Conservation (phyloP, 192 early-diverging fungal genomes). For the Coemansia sp. region DNA sequence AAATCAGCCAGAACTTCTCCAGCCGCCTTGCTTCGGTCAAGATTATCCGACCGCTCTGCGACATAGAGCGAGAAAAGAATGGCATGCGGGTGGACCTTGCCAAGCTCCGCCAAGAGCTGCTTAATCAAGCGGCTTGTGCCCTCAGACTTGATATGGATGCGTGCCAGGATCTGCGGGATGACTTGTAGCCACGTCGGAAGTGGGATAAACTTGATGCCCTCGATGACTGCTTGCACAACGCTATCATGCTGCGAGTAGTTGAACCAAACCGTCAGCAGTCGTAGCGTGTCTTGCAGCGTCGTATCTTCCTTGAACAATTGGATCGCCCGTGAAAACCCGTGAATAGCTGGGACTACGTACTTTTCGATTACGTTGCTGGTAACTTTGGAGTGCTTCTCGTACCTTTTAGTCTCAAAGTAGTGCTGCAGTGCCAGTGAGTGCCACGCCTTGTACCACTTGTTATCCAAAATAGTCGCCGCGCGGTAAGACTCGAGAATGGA, state of each 20-base stretch:
- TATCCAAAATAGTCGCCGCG: constrained; percentile 89
- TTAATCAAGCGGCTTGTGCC: constrained; percentile 88
- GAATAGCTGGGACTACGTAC: constrained; percentile 81
- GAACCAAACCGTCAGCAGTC: constrained; percentile 95
- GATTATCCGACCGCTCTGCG: constrained; percentile 89
- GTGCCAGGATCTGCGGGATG: constrained; percentile 97
- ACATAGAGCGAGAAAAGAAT: constrained; percentile 97
- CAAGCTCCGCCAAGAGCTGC: constrained; percentile 90
- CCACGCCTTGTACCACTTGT: constrained; percentile 99
- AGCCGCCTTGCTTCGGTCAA: constrained; percentile 70
- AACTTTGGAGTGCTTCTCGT: constrained; percentile 67
- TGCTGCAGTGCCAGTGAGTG: constrained; percentile 90
- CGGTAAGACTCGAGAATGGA: constrained; percentile 84
- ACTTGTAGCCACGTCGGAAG: constrained; percentile 98
- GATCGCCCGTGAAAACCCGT: constrained; percentile 95
- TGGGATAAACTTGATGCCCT: constrained; percentile 84
- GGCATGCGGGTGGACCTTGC: constrained; percentile 94
- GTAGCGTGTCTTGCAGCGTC: constrained; percentile 94
- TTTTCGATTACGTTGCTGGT: constrained; percentile 65
- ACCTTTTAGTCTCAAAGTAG: constrained; percentile 87
- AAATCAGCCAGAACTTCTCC: constrained; percentile 92
- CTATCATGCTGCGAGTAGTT: constrained; percentile 91
- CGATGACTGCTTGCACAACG: constrained; percentile 85
- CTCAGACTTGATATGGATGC: constrained; percentile 84
- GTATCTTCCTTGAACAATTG: constrained; percentile 82